Percentiles rank a stretch among this genome's conserved stretches.
Evolutionary conservation across 1,139 yeast genomes (phyloP).

Genomic region (Kazachstania sp.): DNA sequence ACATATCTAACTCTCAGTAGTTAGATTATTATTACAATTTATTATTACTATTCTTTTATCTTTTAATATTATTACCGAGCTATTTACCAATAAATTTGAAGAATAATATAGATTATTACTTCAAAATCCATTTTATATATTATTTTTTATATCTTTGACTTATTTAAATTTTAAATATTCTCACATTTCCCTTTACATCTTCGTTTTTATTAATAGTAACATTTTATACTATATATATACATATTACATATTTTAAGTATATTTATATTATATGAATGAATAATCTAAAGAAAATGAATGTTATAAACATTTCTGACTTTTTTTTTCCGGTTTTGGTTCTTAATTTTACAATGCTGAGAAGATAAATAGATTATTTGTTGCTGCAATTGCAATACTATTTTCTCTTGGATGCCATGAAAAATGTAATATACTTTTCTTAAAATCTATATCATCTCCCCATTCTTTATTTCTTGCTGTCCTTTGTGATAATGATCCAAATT

Average conservation of each 20-base stretch:
- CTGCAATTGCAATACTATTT: conserved; percentile 95
- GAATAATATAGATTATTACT: too few relatives aligned
- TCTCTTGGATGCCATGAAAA: conserved; percentile 98
- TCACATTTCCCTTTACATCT: background rate
- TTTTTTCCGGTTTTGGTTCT: background rate
- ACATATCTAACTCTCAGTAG: background rate
- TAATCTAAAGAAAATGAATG: background rate
- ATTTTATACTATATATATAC: background rate
- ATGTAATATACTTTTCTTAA: conserved; percentile 89
- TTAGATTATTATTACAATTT: background rate
- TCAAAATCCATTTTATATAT: background rate
- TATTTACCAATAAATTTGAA: too few relatives aligned
- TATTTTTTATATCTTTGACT: background rate
- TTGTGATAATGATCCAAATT: conserved; percentile 26
- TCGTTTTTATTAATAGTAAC: background rate
- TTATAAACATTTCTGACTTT: background rate
- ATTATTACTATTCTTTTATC: background rate
- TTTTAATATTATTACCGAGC: background rate
- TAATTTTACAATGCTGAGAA: conserved; percentile 50
- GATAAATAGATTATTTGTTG: conserved; percentile 87
- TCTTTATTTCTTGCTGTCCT: conserved; percentile 43
- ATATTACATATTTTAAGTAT: too few relatives aligned
- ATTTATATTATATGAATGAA: background rate
- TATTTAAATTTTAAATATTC: background rate
- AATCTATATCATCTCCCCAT: conserved; percentile 75